These are phyloP conservation scores for Encephalitozoon intestinalis DNA, from an alignment of 371 early-diverging fungal species.

Conservation along the genomic window DNA sequence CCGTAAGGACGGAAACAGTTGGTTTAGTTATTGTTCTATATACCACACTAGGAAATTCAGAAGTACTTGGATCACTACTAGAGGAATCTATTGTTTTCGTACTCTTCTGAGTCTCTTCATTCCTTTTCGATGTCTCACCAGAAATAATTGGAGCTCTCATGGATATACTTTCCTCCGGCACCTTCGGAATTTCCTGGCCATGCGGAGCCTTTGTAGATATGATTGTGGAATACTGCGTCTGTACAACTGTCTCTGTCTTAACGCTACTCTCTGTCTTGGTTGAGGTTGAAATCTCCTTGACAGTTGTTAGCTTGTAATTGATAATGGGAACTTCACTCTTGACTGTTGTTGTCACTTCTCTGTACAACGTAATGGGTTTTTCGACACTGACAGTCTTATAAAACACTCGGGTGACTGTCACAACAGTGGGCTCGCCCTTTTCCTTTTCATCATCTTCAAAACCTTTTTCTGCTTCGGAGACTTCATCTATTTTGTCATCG, in stretches of 20 bases:
- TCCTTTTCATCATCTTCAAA: background rate
- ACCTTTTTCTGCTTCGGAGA: background rate
- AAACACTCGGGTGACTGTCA: constrained; percentile 40
- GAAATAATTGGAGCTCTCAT: background rate
- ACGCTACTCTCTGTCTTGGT: constrained; percentile 7
- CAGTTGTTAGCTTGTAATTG: constrained; percentile 53
- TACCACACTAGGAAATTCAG: background rate
- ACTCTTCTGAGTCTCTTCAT: background rate
- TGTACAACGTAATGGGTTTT: constrained; percentile 50
- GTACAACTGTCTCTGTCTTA: constrained; percentile 1
- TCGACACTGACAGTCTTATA: constrained; percentile 38
- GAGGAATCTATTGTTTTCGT: background rate
- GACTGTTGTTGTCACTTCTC: constrained; percentile 53
- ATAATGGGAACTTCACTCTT: constrained; percentile 45
- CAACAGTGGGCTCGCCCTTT: background rate
- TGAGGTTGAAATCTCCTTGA: constrained; percentile 25
- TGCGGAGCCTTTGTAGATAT: background rate
- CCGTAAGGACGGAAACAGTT: background rate
- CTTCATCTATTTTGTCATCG: background rate
- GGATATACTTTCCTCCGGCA: background rate
- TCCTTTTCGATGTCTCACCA: background rate
- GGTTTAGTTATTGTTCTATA: background rate
- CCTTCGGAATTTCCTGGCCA: background rate
- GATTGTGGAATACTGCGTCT: background rate
- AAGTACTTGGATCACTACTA: background rate